Evolutionary conservation across 495 filamentous ascomycete genomes (phyloP), one percentile per base, ranked within the genome.

Genomic region (Penicillium pulvis): DNA sequence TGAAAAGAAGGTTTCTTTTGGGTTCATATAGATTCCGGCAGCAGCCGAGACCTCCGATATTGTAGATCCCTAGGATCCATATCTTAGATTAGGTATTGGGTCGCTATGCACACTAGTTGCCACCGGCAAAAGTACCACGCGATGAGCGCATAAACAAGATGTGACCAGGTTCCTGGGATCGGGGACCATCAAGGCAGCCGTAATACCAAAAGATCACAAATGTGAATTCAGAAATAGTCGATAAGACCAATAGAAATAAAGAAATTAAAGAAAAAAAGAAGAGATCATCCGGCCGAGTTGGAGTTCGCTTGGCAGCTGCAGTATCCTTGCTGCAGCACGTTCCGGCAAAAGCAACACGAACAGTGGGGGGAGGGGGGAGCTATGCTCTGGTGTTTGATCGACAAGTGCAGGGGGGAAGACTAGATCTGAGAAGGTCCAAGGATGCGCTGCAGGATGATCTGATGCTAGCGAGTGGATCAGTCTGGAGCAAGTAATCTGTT

Each of bases 321-420:
- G 53, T 43, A 62, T 69, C 64, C 66, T 62, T 69, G 66, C 66
- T 51, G 56, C 47, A 60, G 54, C 66, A 69, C 66, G 66, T 69
- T 69, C 51, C 57, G 60, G 47, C 42, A 57, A 51, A 35, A 51
- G 9, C 14, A 26, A n/a, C 24, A 45, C 42, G 42, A 42, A 53
- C 51, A 30, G 51, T 53, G 28, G 28, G 28, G 28, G 36, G 51
- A 24, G 51, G 28, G 36, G 51, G 24, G 51, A 43, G 4, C 2
- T 28, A 23, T 17, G 51, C 19, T 42, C 36, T 26, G 35, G 36
- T n/a, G 23, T 42, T 35, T 42, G 39, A 30, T 53, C 20, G 24
- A 39, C 24, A 51, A 10, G 5, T 12, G 33, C 28, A 23, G 46
- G 43, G 35, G 45, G 11, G 47, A 28, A 49, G 35, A 26, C 45